These are phyloP conservation scores for Juglanconis oblonga DNA, from an alignment of 2,329 filamentous ascomycete species.

Conservation along the genomic window DNA sequence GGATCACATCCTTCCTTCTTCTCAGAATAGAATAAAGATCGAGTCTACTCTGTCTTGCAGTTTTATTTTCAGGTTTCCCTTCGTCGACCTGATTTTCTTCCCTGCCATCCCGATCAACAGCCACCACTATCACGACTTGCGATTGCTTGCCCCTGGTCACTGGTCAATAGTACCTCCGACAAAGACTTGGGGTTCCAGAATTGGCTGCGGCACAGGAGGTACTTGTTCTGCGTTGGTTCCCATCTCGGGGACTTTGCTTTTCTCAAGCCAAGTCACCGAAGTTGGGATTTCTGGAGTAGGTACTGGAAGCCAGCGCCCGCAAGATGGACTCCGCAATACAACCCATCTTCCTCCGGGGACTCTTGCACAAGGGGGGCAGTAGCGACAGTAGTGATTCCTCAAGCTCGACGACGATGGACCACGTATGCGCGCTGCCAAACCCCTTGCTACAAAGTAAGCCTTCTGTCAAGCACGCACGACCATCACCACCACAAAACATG, in stretches of 20 bases:
- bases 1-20: not conserved
- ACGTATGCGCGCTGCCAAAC: conserved; percentile 3
- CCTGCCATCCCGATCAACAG: not conserved
- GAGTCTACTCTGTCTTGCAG: not conserved
- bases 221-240: not conserved
- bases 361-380: not conserved
- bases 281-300: not conserved
- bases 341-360: not conserved
- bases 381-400: not conserved
- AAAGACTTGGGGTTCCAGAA: not conserved
- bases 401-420: not conserved
- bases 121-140: not conserved
- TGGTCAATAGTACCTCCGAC: not conserved
- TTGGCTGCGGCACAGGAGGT: too few relatives aligned
- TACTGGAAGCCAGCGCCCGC: not conserved
- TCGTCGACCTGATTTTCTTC: not conserved
- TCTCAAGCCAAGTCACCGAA: not conserved
- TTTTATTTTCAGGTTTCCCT: not conserved
- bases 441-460: conserved; percentile 8
- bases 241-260: not conserved
- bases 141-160: not conserved
- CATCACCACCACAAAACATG: too few relatives aligned
- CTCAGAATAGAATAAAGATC: not conserved
- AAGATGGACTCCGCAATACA: not conserved
- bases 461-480: not conserved